Base-by-base conservation (phyloP, 1,284 basidiomycete species). In the Rhodotorula sp. region DNA sequence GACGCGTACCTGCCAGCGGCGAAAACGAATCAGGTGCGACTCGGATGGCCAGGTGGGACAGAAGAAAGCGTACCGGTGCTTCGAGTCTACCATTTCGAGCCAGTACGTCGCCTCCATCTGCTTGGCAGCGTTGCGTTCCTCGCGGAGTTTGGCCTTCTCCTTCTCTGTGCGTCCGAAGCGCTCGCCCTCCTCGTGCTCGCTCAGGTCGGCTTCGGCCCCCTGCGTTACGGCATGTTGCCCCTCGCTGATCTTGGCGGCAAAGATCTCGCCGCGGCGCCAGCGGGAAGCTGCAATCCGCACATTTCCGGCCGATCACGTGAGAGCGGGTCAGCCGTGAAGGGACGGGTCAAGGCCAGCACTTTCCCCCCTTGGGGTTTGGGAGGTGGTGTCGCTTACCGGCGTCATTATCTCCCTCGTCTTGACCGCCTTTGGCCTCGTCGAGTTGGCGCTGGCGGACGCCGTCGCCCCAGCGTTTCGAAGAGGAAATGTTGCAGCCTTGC, bases 21-120 rank as follows among this genome's bases (percentile, higher is more conserved):
- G 48, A 10, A 24, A 49, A 6, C 24, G 14, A 24, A 49, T 49
- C 24, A 51, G 49, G 22, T 6, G 8, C n/a, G 10, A 51, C n/a
- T 10, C 14, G 29, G 15, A n/a, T 14, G 54, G 30, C 37, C 10
- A 42, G 37, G 37, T 12, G 10, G 37, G 37, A 1, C 2, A 42
- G 3, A 42, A 42, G 10, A 33, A 33, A 5, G 15, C 53, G n/a
- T 10, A 54, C 53, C 63, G 45, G 78, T 88, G 87, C 77, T 89
- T 88, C n/a, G 85, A 85, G 77, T 90, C 88, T 54, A 89, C 69
- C 24, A 70, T 64, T 54, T 67, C 64, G n/a, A 64, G 30, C 70
- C 71, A 73, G 53, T 75, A 76, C 59, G 67, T 68, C 26, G 44
- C 46, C 56, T 77, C 72, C 73, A 78, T 77, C 33, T 64, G 54